Conservation (phyloP, 2,329 filamentous ascomycete genomes). For the Sporothrix pseudoabietina region DNA sequence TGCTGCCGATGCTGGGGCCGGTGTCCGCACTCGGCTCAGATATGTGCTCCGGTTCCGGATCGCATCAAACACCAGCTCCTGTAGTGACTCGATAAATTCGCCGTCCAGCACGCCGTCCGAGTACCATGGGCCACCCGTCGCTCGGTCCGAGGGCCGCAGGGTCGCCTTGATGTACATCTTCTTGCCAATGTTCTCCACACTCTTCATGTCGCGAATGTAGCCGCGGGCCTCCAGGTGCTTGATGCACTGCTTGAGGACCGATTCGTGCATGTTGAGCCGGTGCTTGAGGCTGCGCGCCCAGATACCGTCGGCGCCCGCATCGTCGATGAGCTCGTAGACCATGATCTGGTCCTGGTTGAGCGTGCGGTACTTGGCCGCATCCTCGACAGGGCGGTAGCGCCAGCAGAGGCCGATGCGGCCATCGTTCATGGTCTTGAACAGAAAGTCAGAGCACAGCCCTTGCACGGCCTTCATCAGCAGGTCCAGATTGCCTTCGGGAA, state of each 20-base stretch:
- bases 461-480: constrained; percentile 60
- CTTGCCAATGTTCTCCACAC: constrained; percentile 84
- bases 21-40: constrained; percentile 46
- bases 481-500: constrained; percentile 58
- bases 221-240: constrained; percentile 81
- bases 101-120: constrained; percentile 88
- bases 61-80: constrained; percentile 71
- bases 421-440: constrained; percentile 55
- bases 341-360: constrained; percentile 76
- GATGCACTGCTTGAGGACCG: constrained; percentile 75
- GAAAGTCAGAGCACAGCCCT: constrained; percentile 60
- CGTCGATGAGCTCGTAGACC: constrained; percentile 87
- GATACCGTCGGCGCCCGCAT: constrained; percentile 79
- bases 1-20: neutral
- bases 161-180: constrained; percentile 95
- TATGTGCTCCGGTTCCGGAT: constrained; percentile 74
- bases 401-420: constrained; percentile 53
- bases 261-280: constrained; percentile 80
- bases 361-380: constrained; percentile 59
- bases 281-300: constrained; percentile 86
- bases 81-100: constrained; percentile 78
- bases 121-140: constrained; percentile 93
- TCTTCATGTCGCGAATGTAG: constrained; percentile 86
- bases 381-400: constrained; percentile 60
- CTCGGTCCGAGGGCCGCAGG: constrained; percentile 81